Evolutionary conservation across 1,139 yeast genomes (phyloP).

Genomic region (Citeromyces siamensis): DNA sequence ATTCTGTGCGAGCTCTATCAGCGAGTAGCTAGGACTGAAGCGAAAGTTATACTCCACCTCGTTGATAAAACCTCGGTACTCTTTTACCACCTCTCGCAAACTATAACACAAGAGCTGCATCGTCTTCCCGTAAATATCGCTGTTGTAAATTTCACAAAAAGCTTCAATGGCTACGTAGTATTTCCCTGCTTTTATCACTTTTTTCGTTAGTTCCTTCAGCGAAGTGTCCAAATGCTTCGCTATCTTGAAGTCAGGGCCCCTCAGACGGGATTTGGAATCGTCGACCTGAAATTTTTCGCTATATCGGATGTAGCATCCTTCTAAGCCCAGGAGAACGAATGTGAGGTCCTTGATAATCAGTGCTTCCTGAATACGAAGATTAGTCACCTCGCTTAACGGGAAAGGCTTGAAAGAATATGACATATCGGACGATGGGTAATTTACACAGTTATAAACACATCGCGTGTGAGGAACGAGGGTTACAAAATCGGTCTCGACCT

Average conservation of each 20-base stretch:
- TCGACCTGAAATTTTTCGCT: conserved; percentile 45
- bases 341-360: conserved; percentile 60
- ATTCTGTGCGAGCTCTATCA: conserved; percentile 34
- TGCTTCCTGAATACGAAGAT: conserved; percentile 44
- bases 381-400: conserved; percentile 12
- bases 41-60: conserved; percentile 42
- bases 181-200: conserved; percentile 50
- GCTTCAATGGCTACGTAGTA: conserved; percentile 40
- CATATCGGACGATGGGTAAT: not conserved
- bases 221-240: conserved; percentile 67
- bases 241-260: conserved; percentile 68
- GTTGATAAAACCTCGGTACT: conserved; percentile 35
- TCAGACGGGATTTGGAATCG: conserved; percentile 23
- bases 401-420: conserved; percentile 8
- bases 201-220: conserved; percentile 58
- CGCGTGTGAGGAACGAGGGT: not conserved
- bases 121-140: conserved; percentile 50
- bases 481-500: not conserved
- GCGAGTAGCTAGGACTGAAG: conserved; percentile 29
- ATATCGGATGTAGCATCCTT: conserved; percentile 68
- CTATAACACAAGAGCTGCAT: conserved; percentile 63
- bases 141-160: conserved; percentile 47
- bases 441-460: not conserved
- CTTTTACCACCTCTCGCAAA: conserved; percentile 33
- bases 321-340: conserved; percentile 59